Evolutionary conservation across 2,329 filamentous ascomycete genomes (phyloP), one percentile per base, ranked within the genome.

Genomic region (Botryosphaeria dothidea): DNA sequence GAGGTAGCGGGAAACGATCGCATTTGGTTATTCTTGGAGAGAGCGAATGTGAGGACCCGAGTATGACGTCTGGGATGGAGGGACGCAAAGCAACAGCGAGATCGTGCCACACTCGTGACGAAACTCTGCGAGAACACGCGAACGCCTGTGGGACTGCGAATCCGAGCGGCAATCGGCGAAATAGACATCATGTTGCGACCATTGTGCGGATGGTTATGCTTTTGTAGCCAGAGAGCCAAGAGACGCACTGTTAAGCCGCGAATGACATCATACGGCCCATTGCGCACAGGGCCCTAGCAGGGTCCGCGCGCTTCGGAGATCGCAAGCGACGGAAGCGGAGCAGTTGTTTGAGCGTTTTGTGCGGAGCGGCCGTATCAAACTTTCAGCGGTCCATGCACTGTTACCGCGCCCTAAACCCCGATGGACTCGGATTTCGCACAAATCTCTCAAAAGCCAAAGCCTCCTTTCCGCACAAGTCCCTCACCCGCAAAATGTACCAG

Each of bases 321-420:
- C 27, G 27, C 23, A 21, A 36, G 56, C 41, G 56, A 60, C 41
- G 56, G 19, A 46, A 46, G 38, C 54, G 54, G 54, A 58, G 54
- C 4, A 11, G 31, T 34, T 34, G 7, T 11, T 6, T 60, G 56
- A 60, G 56, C 11, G 7, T 60, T 60, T 60, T 60, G 56, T 60
- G 56, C 56, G 56, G 56, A 60, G 56, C 56, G 56, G 56, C 27
- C 56, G 56, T 46, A 60, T 34, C 56, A 60, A 60, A 60, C n/a
- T 46, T 41, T 25, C n/a, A 7, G 19, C 7, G 17, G 49, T 27
- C n/a, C 31, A 52, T 13, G 49, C 49, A 41, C 56, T 41, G n/a
- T 19, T 15, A 23, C 34, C 38, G 38, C 38, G 23, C n/a, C 19
- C 54, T 23, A 21, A 13, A 36, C n/a, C 36, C 54, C 45, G 38